Evolutionary conservation across 164 flowering plant genomes (phyloP).

Genomic region (Buxus sempervirens): DNA sequence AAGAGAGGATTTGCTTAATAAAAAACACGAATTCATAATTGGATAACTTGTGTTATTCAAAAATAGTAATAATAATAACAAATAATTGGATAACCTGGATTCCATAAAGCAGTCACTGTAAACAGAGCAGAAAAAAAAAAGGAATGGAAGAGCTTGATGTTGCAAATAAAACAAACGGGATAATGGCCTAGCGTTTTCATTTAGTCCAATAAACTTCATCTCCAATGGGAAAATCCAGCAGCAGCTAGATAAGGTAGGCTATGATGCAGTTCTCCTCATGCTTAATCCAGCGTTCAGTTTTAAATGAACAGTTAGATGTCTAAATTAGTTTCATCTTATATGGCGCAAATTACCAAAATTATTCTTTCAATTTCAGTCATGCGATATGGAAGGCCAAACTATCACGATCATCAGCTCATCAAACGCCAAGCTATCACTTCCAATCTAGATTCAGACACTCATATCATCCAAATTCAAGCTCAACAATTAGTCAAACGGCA

Average conservation of each 20-base stretch:
- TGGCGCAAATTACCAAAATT: background rate
- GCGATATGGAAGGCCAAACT: background rate
- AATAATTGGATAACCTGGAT: background rate
- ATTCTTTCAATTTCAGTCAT: background rate
- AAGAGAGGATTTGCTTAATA: too few species aligned
- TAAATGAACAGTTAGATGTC: too few species aligned
- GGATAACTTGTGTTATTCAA: too few species aligned
- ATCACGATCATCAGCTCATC: background rate
- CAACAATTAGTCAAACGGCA: too few species aligned
- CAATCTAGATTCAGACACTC: too few species aligned
- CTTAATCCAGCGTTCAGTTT: background rate
- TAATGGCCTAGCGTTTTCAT: background rate
- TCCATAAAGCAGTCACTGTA: too few species aligned
- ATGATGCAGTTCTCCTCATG: background rate
- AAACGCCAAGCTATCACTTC: background rate
- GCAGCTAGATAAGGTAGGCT: background rate
- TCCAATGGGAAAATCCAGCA: background rate
- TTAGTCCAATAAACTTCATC: background rate
- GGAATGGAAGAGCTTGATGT: background rate
- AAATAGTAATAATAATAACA: too few species aligned
- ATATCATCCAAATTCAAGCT: too few species aligned
- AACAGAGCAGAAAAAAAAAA: too few species aligned
- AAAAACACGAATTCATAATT: too few species aligned
- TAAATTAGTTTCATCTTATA: too few species aligned
- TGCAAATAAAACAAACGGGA: background rate